A percentile compares a stretch with the other conserved stretches of the same genome.
Conservation (phyloP, 768 basidiomycete species). For the Zangia roseola region DNA sequence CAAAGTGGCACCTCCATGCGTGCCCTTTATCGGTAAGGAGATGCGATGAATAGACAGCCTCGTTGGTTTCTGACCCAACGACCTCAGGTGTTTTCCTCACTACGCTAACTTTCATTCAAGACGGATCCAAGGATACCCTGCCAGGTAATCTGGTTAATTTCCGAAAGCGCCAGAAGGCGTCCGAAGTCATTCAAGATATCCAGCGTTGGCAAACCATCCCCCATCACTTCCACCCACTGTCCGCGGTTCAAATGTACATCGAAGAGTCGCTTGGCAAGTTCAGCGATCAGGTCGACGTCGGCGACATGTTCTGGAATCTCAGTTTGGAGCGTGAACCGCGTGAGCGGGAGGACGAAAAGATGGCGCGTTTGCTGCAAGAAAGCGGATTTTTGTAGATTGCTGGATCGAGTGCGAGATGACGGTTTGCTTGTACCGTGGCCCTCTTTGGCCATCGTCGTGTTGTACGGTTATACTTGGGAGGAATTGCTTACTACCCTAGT, state of each 20-base stretch:
- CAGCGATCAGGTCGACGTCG: constrained; percentile 63
- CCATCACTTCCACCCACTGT: constrained; percentile 78
- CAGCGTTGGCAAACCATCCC: constrained; percentile 92
- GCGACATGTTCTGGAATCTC: constrained; percentile 80
- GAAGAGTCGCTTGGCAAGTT: constrained; percentile 75
- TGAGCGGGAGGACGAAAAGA: constrained; percentile 95
- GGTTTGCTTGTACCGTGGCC: constrained; percentile 6
- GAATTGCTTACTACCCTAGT: constrained; percentile 15
- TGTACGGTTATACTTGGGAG: constrained; percentile 22
- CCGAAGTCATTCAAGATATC: constrained; percentile 97
- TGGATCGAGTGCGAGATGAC: not conserved
- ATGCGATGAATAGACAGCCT: not conserved
- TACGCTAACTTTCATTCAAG: constrained; percentile 96
- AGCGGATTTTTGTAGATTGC: constrained; percentile 71
- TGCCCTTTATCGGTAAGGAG: constrained; percentile 88
- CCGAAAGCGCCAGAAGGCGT: constrained; percentile 90
- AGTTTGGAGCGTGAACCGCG: constrained; percentile 89
- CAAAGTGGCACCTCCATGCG: constrained; percentile 85
- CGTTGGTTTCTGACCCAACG: constrained; percentile 1
- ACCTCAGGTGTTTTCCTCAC: constrained; percentile 88
- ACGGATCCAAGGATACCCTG: constrained; percentile 87
- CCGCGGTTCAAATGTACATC: constrained; percentile 69
- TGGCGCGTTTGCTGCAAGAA: constrained; percentile 86
- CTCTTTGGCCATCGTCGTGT: constrained; percentile 6
- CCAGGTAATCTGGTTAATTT: constrained; percentile 87